These are phyloP conservation scores for Chrysoporthe puriensis DNA, from an alignment of 2,329 filamentous ascomycete species.

Conservation along the genomic window DNA sequence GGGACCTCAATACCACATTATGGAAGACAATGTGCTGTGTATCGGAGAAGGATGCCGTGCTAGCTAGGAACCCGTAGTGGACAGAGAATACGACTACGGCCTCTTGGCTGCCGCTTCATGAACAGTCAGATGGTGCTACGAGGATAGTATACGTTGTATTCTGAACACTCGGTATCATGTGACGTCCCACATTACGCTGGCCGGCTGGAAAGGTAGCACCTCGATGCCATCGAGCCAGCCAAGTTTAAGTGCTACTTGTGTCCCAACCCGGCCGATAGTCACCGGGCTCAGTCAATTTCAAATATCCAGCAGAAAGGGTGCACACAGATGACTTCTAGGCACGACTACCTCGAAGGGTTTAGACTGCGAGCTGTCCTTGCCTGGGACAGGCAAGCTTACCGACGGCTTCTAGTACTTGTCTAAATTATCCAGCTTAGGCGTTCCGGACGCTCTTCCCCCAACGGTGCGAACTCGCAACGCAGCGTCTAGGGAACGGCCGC, in stretches of 20 bases:
- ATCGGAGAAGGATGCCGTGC: slow-evolving; percentile 28
- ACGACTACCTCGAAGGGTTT: not conserved
- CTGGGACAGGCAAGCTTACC: not conserved
- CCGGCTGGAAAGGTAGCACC: not conserved
- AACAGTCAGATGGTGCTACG: not conserved
- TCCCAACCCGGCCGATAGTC: not conserved
- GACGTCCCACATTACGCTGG: not conserved
- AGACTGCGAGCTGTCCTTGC: not conserved
- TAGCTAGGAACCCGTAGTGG: slow-evolving; percentile 29
- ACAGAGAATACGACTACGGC: slow-evolving; percentile 27
- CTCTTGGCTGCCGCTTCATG: slow-evolving; percentile 24
- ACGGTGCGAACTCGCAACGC: not conserved
- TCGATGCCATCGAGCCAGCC: not conserved
- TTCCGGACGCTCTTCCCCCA: not conserved
- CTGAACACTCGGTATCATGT: not conserved
- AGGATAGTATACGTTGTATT: not conserved
- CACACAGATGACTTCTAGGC: not conserved
- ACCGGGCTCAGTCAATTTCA: not conserved
- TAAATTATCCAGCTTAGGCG: not conserved
- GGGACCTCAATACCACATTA: slow-evolving; percentile 20
- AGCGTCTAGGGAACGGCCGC: not conserved
- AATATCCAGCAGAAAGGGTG: not conserved
- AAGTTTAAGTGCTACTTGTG: not conserved
- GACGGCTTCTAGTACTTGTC: too few species aligned
- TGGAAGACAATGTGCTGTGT: slow-evolving; percentile 16